Evolutionary conservation across 2,329 filamentous ascomycete genomes (phyloP), one percentile per base, ranked within the genome.

Genomic region (Hypoxylon sp.): DNA sequence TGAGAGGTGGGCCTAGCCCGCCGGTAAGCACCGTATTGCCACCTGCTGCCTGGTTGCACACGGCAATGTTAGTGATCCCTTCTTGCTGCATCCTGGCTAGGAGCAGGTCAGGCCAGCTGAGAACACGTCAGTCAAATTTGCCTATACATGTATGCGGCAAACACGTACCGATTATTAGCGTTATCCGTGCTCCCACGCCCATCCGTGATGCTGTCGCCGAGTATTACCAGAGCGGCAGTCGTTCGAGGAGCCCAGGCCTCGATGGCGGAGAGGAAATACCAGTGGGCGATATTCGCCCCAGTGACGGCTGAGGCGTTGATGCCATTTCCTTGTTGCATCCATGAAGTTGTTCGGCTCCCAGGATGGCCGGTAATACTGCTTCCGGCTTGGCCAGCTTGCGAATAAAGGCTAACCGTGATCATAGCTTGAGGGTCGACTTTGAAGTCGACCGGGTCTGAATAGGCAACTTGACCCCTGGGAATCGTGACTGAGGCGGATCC

Each of bases 201-300:
- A 68, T 91, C 89, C 0, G 88, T 90, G 70, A 91, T 89, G 68
- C 86, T 89, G 68, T 93, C 84, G 1, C 87, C 84, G 44, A 93
- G 77, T 46, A 90, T 80, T 11, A 84, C 76, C 39, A 89, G 77
- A 3, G 81, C 79, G 57, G 81, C 73, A 8, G 79, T 71, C 24
- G 79, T 62, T 2, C 67, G 74, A 0, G 84, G 80, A 0, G 79
- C 78, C 79, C 81, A 85, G 1, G 82, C 87, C 73, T 90, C 88
- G 11, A 90, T 77, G 0, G 81, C 84, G 47, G 81, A 85, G 50
- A 89, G 72, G 59, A 89, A 90, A 73, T 88, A 90, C 81, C 81
- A 83, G 67, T 83, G 79, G 56, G 76, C 71, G 39, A 75, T 71
- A 72, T 71, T 71, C 17, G 73, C 57, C 17, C 80, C 78, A 1